Conservation (phyloP, 2,329 filamentous ascomycete genomes). For the Scedosporium dehoogii region DNA sequence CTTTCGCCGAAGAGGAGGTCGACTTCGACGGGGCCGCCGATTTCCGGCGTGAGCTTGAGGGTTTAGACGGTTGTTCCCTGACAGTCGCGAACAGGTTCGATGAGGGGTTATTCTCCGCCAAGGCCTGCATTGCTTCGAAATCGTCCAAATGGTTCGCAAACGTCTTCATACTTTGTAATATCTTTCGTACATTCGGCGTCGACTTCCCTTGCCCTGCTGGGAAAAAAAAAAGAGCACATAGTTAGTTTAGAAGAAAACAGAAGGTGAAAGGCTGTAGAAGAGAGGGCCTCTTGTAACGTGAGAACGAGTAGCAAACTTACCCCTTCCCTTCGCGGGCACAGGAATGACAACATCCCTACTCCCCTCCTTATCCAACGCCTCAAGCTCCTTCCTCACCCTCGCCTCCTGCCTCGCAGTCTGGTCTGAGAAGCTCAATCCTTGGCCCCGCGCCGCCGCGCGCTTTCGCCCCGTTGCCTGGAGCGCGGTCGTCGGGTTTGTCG, state of each 20-base stretch:
- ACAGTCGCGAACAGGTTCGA: constrained; percentile 7
- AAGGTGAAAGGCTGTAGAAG: background rate
- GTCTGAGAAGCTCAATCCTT: constrained; percentile 47
- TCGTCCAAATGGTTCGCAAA: constrained; percentile 78
- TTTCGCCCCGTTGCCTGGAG: constrained; percentile 53
- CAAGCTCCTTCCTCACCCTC: constrained; percentile 71
- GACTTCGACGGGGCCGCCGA: background rate
- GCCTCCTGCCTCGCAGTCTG: constrained; percentile 73
- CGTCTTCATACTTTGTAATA: constrained; percentile 71
- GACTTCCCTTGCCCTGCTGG: constrained; percentile 40
- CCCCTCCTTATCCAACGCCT: constrained; percentile 74
- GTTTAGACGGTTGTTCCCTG: background rate
- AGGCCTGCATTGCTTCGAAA: constrained; percentile 55
- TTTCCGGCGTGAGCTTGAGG: background rate
- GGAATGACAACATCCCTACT: constrained; percentile 63
- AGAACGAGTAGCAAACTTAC: constrained; percentile 17
- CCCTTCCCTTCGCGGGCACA: constrained; percentile 45
- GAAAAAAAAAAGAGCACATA: background rate
- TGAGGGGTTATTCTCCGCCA: constrained; percentile 23
- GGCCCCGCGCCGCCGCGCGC: constrained; percentile 54
- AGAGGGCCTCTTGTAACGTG: background rate
- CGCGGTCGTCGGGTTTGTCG: constrained; percentile 42
- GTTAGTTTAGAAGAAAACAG: background rate
- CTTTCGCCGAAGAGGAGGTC: background rate
- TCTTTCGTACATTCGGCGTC: constrained; percentile 63